Evolutionary conservation across 768 basidiomycete species (phyloP).

Genomic region (Dacryopinax spathularia): DNA sequence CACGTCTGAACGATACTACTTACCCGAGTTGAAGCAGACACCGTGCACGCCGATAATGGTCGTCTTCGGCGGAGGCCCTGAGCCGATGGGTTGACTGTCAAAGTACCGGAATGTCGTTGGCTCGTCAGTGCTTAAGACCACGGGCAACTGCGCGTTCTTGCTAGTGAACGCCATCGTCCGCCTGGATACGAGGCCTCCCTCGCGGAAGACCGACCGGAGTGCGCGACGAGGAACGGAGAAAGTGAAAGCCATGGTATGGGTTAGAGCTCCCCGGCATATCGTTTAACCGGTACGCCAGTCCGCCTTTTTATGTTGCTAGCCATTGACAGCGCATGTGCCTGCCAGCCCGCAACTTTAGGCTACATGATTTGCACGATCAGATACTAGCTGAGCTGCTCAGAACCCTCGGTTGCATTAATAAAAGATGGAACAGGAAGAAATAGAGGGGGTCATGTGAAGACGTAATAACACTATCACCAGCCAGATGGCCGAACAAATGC

Average conservation of each 20-base stretch:
- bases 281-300: no score
- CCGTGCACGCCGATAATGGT: constrained; percentile 12
- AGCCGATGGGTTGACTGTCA: not conserved
- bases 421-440: not conserved
- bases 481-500: constrained; percentile 2
- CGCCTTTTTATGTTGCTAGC: no score
- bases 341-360: no score
- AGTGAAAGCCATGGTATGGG: not conserved
- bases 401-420: constrained; percentile 2
- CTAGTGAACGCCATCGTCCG: not conserved
- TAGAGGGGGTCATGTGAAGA: not conserved
- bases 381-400: no score
- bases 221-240: not conserved
- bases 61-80: not conserved
- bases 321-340: not conserved
- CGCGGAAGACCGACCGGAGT: not conserved
- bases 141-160: not conserved
- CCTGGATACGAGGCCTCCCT: not conserved
- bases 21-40: constrained; percentile 12
- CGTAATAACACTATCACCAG: not conserved
- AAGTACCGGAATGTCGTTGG: not conserved
- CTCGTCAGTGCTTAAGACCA: not conserved
- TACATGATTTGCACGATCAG: no score
- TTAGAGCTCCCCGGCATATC: no score
- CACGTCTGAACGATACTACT: not conserved